These are phyloP conservation scores for Rhodotorula sp. DNA, from an alignment of 1,284 basidiomycete genomes.

Conservation along the genomic window DNA sequence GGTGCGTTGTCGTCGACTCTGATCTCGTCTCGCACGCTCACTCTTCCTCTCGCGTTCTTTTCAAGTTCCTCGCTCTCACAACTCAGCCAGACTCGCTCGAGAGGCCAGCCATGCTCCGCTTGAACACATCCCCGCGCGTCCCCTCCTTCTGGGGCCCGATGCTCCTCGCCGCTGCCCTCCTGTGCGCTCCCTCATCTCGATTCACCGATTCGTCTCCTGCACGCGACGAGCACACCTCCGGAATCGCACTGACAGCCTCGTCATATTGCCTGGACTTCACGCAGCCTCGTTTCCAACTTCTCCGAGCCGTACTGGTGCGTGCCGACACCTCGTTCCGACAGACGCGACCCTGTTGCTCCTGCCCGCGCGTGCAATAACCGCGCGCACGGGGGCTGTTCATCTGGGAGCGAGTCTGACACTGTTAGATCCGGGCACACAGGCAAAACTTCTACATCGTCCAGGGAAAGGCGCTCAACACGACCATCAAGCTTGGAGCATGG, in stretches of 20 bases:
- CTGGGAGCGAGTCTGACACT: too few relatives aligned
- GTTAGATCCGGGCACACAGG: neutral
- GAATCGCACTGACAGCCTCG: neutral
- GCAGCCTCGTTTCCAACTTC: constrained; percentile 33
- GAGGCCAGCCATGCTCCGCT: constrained; percentile 29
- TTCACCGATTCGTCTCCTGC: neutral
- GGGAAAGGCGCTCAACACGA: constrained; percentile 31
- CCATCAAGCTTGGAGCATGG: constrained; percentile 39
- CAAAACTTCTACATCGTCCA: constrained; percentile 39
- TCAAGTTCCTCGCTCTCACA: neutral
- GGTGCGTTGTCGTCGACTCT: neutral
- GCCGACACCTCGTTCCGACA: neutral
- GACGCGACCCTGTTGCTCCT: neutral
- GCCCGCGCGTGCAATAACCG: neutral
- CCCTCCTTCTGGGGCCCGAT: constrained; percentile 36
- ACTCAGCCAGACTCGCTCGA: neutral
- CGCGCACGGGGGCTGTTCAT: too few relatives aligned
- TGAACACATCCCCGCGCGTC: constrained; percentile 37
- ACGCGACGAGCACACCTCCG: neutral
- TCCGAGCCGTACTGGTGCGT: constrained; percentile 37
- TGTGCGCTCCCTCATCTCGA: constrained; percentile 17
- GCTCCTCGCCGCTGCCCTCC: constrained; percentile 27
- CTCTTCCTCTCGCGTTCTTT: neutral
- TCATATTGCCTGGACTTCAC: neutral
- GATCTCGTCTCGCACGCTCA: neutral